Base-by-base conservation (phyloP, 208 protist genomes). In the Trypanosoma platydactyli region DNA sequence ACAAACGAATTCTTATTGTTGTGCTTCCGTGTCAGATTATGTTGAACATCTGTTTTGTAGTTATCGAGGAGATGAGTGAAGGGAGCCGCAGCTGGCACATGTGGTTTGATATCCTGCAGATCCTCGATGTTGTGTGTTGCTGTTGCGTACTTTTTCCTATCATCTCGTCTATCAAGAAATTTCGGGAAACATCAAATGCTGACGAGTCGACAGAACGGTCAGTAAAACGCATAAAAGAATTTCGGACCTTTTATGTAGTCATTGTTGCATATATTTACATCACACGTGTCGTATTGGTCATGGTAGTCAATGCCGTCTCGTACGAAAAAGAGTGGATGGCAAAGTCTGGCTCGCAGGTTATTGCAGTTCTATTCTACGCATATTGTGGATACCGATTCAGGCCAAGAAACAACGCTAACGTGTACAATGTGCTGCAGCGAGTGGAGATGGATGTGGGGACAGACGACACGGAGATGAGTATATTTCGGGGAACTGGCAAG, bases 61-160 rank as follows among this genome's bases (percentile, higher is more conserved):
- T 94, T 12, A 64, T 92, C 22, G 89, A 93, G 52, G 81, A 91
- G 60, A 79, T 64, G 15, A 60, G 65, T 49, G 82, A 89, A 46
- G 84, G 89, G 33, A 85, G 55, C 1, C 40, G 61, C 20, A 52
- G 38, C 20, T 94, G 81, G 80, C 5, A 76, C 22, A 73, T 59
- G 18, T 94, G 87, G 86, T 35, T 53, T 48, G 64, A 79, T 53
- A 65, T 79, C 24, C 42, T 83, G 15, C 76, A 67, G 13, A 29
- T 92, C 20, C 59, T 94, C 5, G 91, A 96, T 71, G 54, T 95
- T 25, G 59, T 95, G 38, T 96, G 91, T 79, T 95, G 90, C 75
- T 71, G 74, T 58, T 78, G 73, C 49, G 82, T 93, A 42, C 53
- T 95, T 9, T 59, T 89, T 30, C 89, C 89, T 50, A 83, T 96